Evolutionary conservation across 768 basidiomycete genomes (phyloP), one percentile per base, ranked within the genome.

Genomic region (Pleurotus giganteus): DNA sequence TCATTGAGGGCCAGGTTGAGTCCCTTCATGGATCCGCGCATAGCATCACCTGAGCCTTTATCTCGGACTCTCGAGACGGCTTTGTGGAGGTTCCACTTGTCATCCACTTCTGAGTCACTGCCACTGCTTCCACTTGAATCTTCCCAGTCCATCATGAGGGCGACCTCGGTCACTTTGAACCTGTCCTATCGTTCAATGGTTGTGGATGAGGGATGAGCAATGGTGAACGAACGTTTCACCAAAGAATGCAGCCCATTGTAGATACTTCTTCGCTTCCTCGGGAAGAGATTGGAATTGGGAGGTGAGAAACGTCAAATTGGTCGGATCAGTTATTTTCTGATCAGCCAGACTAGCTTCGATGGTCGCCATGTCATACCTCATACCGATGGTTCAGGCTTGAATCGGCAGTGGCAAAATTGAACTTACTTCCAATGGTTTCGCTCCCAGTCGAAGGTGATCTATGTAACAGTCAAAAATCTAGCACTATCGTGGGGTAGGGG

Each of bases 61-160:
- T 82, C 79, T 28, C 74, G 74, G 7, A 80, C 66, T 45, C 71
- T 77, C 8, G 74, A 72, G 2, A 80, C 78, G 2, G 80, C 76
- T 61, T 79, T 79, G 45, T 78, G 77, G 28, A 84, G 64, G 55
- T 77, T 77, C 77, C 77, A 81, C 64, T 74, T 72, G 37, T 80
- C 78, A 28, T 80, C 74, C 15, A 56, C 56, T 58, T 84, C 83
- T 39, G 81, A 81, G 36, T 83, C 79, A 52, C 75, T 74, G 31
- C 76, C 75, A 56, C 74, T 77, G 50, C 77, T 79, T 2, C 72
- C 75, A 55, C 72, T 81, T 5, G 80, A 78, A 57, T 84, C 82
- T 66, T 88, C 86, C 76, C 83, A 84, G 61, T 90, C 86, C 76
- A 89, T 83, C 74, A 89, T 83, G 36, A 83, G 69, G 4, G 84